Evolutionary conservation across 2,329 filamentous ascomycete species (phyloP).

Genomic region (Scytalidium sp.): DNA sequence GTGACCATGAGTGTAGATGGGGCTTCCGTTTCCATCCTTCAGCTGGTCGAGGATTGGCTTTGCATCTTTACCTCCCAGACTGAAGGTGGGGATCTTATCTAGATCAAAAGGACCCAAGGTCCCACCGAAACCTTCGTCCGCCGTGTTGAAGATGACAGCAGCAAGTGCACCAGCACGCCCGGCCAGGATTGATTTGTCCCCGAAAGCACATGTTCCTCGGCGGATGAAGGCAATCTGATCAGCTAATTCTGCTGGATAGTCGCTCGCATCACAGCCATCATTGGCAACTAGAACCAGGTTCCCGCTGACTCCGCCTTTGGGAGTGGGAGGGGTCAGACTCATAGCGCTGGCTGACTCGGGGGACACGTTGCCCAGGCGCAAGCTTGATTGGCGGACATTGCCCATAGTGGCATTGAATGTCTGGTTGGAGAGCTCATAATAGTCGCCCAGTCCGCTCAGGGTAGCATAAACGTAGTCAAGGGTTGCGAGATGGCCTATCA

Average conservation of each 20-base stretch:
- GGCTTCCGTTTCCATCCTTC: slow-evolving; percentile 45
- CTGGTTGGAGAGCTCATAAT: slow-evolving; percentile 63
- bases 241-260: slow-evolving; percentile 57
- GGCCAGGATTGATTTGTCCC: slow-evolving; percentile 64
- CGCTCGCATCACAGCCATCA: slow-evolving; percentile 31
- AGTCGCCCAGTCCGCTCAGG: slow-evolving; percentile 52
- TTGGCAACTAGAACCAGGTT: slow-evolving; percentile 15
- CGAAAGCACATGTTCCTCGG: slow-evolving; percentile 69
- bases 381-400: slow-evolving; percentile 54
- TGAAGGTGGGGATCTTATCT: slow-evolving; percentile 63
- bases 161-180: slow-evolving; percentile 66
- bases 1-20: slow-evolving; percentile 7
- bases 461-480: slow-evolving; percentile 59
- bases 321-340: slow-evolving; percentile 64
- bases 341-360: slow-evolving; percentile 52
- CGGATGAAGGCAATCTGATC: slow-evolving; percentile 69
- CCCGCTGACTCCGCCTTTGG: slow-evolving; percentile 7
- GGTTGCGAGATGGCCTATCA: slow-evolving; percentile 59
- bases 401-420: slow-evolving; percentile 61
- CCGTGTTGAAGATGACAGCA: slow-evolving; percentile 73
- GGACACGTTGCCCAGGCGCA: slow-evolving; percentile 52
- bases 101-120: slow-evolving; percentile 60
- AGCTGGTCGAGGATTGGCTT: slow-evolving; percentile 50
- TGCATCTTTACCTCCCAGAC: slow-evolving; percentile 56
- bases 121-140: slow-evolving; percentile 54